Base-by-base conservation (phyloP, 495 filamentous ascomycete species). In the Lichina pygmaea region DNA sequence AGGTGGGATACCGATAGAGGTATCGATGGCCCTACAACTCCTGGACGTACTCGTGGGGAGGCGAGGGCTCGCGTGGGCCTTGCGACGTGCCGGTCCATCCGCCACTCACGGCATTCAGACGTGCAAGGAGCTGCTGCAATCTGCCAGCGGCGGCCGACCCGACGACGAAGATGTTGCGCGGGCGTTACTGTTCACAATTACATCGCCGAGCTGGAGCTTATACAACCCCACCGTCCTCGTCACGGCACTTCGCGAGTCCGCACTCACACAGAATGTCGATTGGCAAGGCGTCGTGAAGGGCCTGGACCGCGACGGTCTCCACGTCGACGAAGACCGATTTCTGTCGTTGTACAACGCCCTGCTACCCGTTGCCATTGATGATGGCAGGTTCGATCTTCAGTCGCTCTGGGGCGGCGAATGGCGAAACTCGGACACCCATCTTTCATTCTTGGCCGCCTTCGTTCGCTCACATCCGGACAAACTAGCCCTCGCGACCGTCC, bases 341-440 rank as follows among this genome's bases (percentile, higher is more conserved):
- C 60, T 84, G 34, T 71, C 70, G 32, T 58, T 99, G 10, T 86
- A 83, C 57, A 65, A 76, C 45, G 78, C 77, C 13, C 63, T 99
- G 30, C 61, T 80, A 32, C 73, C 73, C 2, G 62, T 80, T 45
- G 79, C 80, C 36, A 63, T 60, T 41, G 71, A 77, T 24, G 68
- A 75, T 38, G 52, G 60, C 31, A 66, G 55, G 45, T 66, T 78
- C 54, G 75, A 92, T 58, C 72, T 93, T 41, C 78, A 92, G 57
- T 70, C 66, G 36, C 67, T 99, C 24, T 95, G 86, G 89, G 83
- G 85, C 48, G 86, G 85, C 34, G 67, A 74, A 41, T 95, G 91
- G 89, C 71, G 80, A 42, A 67, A 91, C 45, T 70, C 74, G 15
- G 72, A 84, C 41, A 81, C 91, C 0, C 91, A 94, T 48, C 68